These are phyloP conservation scores for Pseudomonodictys pantanalensis DNA, from an alignment of 495 filamentous ascomycete genomes.

Conservation along the genomic window DNA sequence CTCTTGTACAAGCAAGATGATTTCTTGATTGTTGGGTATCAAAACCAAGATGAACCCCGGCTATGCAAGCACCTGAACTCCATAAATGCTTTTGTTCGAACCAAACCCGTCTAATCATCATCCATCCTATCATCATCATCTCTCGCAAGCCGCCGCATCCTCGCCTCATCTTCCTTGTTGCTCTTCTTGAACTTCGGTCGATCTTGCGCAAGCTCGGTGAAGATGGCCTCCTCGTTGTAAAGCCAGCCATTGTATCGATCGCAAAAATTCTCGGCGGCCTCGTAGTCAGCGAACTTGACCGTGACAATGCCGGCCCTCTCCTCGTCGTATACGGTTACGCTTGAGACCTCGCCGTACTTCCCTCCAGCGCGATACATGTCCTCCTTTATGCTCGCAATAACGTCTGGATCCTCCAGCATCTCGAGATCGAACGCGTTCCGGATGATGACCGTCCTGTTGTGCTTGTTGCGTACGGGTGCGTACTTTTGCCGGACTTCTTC, in stretches of 20 bases:
- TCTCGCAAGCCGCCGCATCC: slow-evolving; percentile 36
- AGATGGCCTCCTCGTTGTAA: slow-evolving; percentile 4
- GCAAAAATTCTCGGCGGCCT: slow-evolving; percentile 5
- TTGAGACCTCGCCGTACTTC: slow-evolving; percentile 84
- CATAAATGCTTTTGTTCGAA: too few species aligned
- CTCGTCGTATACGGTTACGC: slow-evolving; percentile 83
- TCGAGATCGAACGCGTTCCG: slow-evolving; percentile 92
- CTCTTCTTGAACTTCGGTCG: slow-evolving; percentile 46
- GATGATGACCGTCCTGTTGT: slow-evolving; percentile 79
- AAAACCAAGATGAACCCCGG: too few species aligned
- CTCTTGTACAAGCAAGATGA: too few species aligned
- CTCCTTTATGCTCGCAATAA: slow-evolving; percentile 85
- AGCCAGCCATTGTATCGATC: neutral
- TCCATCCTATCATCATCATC: neutral
- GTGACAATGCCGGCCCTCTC: slow-evolving; percentile 85
- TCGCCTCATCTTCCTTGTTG: slow-evolving; percentile 42
- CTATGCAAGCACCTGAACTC: too few species aligned
- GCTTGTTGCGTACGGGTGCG: slow-evolving; percentile 60
- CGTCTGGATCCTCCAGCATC: slow-evolving; percentile 81
- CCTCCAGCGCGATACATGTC: slow-evolving; percentile 88
- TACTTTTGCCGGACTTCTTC: slow-evolving; percentile 62
- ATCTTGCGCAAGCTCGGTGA: slow-evolving; percentile 16
- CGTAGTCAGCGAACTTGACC: slow-evolving; percentile 59
- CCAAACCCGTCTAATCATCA: too few species aligned
- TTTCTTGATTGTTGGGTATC: too few species aligned